A percentile compares a stretch with the other conserved stretches of the same genome.
Conservation (phyloP, 2,329 filamentous ascomycete genomes). For the Xylaria sp. region DNA sequence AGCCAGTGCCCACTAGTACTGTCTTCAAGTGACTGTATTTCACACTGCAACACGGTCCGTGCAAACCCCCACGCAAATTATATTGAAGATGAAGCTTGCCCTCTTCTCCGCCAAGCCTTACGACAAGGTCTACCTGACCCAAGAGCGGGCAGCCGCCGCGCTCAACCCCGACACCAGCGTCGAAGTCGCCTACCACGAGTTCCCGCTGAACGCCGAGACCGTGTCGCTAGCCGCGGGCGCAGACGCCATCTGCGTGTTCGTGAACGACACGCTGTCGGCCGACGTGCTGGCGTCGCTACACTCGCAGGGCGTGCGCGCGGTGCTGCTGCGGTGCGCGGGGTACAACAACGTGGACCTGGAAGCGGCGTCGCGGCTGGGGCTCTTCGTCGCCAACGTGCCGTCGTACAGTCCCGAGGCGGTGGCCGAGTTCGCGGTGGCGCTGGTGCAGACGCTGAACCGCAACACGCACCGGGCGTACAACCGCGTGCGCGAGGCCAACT, state of each 20-base stretch:
- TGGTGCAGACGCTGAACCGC: constrained; percentile 70
- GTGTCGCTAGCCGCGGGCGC: constrained; percentile 57
- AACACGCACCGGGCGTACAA: constrained; percentile 72
- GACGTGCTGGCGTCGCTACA: constrained; percentile 58
- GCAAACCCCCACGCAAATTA: not conserved
- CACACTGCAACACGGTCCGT: too few relatives aligned
- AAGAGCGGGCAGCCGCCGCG: constrained; percentile 45
- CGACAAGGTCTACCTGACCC: constrained; percentile 60
- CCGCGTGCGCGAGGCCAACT: constrained; percentile 71
- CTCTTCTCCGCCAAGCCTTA: constrained; percentile 70
- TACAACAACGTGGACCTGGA: constrained; percentile 70
- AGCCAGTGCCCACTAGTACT: too few relatives aligned
- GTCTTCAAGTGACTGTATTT: too few relatives aligned
- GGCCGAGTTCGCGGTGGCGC: constrained; percentile 71
- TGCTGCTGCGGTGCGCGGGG: constrained; percentile 71
- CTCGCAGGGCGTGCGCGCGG: constrained; percentile 56
- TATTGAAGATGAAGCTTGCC: constrained; percentile 53
- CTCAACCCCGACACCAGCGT: constrained; percentile 42
- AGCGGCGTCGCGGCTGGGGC: constrained; percentile 57
- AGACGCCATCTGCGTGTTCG: constrained; percentile 69
- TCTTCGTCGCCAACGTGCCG: constrained; percentile 70
- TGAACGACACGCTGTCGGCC: constrained; percentile 64
- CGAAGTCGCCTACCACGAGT: constrained; percentile 63
- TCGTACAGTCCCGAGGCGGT: constrained; percentile 73
- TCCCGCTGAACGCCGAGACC: constrained; percentile 61